Conservation (phyloP, 1,139 yeast genomes). For the Saccharomycopsis crataegensis region DNA sequence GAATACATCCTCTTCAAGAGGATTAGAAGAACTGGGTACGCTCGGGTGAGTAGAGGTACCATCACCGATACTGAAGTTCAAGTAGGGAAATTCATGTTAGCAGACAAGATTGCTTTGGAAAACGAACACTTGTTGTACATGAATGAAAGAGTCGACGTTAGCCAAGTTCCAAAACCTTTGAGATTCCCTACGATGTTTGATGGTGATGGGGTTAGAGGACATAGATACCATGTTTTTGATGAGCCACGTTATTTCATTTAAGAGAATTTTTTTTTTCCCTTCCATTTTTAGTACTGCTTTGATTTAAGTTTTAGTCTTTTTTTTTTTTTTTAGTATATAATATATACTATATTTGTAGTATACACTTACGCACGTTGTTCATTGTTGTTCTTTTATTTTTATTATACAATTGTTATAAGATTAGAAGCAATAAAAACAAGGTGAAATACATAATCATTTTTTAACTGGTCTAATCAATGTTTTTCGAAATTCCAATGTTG, state of each 20-base stretch:
- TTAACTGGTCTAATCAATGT: too few relatives aligned
- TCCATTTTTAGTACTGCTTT: neutral
- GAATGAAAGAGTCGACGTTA: constrained; percentile 48
- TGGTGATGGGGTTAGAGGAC: constrained; percentile 95
- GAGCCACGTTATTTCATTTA: constrained; percentile 61
- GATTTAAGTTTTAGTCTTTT: neutral
- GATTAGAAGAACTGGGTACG: constrained; percentile 84
- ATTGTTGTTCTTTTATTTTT: too few relatives aligned
- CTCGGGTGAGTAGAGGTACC: constrained; percentile 86
- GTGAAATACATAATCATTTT: too few relatives aligned
- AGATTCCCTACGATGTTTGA: constrained; percentile 77
- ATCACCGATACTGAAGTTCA: constrained; percentile 96
- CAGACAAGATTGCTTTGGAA: constrained; percentile 34
- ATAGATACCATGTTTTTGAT: constrained; percentile 87
- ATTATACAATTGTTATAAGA: too few relatives aligned
- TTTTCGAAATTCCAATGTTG: too few relatives aligned
- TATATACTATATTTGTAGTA: neutral
- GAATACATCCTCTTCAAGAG: constrained; percentile 88
- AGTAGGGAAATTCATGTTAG: constrained; percentile 79
- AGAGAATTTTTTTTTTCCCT: neutral
- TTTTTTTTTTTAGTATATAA: neutral
- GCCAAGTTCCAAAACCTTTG: constrained; percentile 49
- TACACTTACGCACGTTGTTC: too few relatives aligned
- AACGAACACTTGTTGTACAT: constrained; percentile 45
- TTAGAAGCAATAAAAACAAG: too few relatives aligned